Evolutionary conservation across 257 asterid genomes (phyloP).

Genomic region (Osmanthus fragrans): DNA sequence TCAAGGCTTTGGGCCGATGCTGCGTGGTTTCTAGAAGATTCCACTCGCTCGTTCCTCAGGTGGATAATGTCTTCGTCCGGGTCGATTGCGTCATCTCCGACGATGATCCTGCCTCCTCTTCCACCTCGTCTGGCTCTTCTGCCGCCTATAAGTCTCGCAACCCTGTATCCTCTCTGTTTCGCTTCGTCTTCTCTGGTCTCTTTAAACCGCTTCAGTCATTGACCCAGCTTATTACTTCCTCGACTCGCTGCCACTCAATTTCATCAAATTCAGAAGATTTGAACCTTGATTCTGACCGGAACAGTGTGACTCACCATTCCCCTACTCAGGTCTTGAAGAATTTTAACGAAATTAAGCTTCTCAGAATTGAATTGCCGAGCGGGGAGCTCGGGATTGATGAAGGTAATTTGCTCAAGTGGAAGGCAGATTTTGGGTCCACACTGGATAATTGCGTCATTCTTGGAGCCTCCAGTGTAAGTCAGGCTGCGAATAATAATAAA

Average conservation of each 20-base stretch:
- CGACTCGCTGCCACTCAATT: conserved; percentile 28
- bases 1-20: conserved; percentile 75
- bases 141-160: conserved; percentile 47
- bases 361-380: conserved; percentile 69
- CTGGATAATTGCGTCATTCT: conserved; percentile 80
- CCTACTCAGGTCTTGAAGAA: conserved; percentile 75
- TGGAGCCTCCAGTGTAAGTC: conserved; percentile 68
- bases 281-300: conserved; percentile 47
- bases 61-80: conserved; percentile 70
- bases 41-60: conserved; percentile 68
- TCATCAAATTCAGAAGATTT: conserved; percentile 23
- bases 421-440: conserved; percentile 82
- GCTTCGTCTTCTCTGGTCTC: conserved; percentile 49
- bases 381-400: conserved; percentile 83
- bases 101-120: conserved; percentile 50
- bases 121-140: conserved; percentile 26
- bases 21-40: conserved; percentile 67
- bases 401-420: conserved; percentile 77
- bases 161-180: conserved; percentile 55
- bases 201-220: conserved; percentile 59
- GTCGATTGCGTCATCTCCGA: conserved; percentile 90
- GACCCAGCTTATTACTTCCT: conserved; percentile 53
- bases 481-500: conserved; percentile 16
- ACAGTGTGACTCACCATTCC: conserved; percentile 74
- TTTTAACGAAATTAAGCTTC: conserved; percentile 67